Evolutionary conservation across 306 rosid genomes (phyloP), one percentile per base, ranked within the genome.

Genomic region (Ochetophila trinervis): DNA sequence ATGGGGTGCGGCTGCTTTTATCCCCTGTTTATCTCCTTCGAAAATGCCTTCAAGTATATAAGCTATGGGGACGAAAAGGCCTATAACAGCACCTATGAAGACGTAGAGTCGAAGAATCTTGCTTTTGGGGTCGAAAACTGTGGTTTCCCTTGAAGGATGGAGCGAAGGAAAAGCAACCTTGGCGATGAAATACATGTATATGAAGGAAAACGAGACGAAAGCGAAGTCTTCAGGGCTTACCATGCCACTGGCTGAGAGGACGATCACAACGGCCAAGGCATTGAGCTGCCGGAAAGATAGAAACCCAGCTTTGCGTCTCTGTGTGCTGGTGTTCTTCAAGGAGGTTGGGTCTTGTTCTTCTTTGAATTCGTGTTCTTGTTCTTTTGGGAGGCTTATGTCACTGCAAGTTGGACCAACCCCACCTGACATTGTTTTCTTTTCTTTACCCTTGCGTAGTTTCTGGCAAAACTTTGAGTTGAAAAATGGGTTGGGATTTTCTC

Each of bases 1-100:
- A 59, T 94, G 99, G 5, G 99, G 97, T 51, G 88, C 63, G 6
- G 99, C 99, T 1, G 95, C 97, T 24, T 83, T 80, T 51, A 90
- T 85, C 12, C 96, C 99, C 76, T 88, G 78, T 54, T 83, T 83
- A 70, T 94, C 97, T 30, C 93, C 91, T 20, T 83, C 86, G 60
- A 79, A 71, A 34, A 88, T 79, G 12, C 99, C 97, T 32, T 86
- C 79, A 1, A 84, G 62, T 56, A 94, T 86, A 48, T 94, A 88
- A 0, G 88, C 88, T 53, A 90, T 80, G 0, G 99, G 97, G 1
- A 83, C 84, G 47, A 72, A 72, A 0, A 94, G 91, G 35, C 99
- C 99, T 19, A 90, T 42, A 34, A 84, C 50, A 18, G 90, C 95
- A 0, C 76, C 95, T 0, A 73, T 3, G 1, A 66, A 30, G 6